Evolutionary conservation across 1,284 basidiomycete species (phyloP).

Genomic region (Marasmius fiardii): DNA sequence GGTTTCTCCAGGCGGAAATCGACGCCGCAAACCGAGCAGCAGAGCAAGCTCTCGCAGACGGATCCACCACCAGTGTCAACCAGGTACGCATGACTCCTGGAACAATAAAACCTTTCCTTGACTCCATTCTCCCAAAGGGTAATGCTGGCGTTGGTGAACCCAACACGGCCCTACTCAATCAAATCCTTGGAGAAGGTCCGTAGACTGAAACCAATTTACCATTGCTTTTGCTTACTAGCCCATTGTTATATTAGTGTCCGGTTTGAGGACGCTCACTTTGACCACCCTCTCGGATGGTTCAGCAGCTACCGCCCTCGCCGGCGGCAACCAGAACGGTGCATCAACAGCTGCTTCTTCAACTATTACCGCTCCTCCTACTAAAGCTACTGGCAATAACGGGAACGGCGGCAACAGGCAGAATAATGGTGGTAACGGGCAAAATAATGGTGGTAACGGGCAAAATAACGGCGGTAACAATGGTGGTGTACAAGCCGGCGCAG

Average conservation of each 20-base stretch:
- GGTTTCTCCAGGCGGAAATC: conserved; percentile 2
- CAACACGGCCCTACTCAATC: conserved; percentile 18
- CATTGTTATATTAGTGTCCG: neutral
- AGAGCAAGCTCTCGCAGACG: conserved; percentile 5
- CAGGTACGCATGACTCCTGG: neutral
- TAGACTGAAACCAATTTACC: neutral
- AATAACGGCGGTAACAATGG: too few relatives aligned
- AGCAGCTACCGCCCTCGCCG: conserved; percentile 1
- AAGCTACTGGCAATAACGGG: neutral
- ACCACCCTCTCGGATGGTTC: neutral
- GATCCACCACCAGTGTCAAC: conserved; percentile 10
- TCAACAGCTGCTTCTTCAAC: neutral
- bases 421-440: too few relatives aligned
- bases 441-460: too few relatives aligned
- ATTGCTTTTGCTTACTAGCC: too few relatives aligned
- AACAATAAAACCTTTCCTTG: too few relatives aligned
- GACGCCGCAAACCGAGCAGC: conserved; percentile 9
- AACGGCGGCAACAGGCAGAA: too few relatives aligned
- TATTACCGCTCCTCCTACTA: neutral
- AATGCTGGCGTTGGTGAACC: conserved; percentile 19
- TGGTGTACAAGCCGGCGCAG: too few relatives aligned
- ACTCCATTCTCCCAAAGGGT: conserved; percentile 4
- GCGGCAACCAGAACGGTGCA: neutral
- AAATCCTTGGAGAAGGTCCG: conserved; percentile 17
- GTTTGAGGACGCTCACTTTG: neutral